Evolutionary conservation across 768 basidiomycete genomes (phyloP), one percentile per base, ranked within the genome.

Genomic region (Tricholoma flavovirens): DNA sequence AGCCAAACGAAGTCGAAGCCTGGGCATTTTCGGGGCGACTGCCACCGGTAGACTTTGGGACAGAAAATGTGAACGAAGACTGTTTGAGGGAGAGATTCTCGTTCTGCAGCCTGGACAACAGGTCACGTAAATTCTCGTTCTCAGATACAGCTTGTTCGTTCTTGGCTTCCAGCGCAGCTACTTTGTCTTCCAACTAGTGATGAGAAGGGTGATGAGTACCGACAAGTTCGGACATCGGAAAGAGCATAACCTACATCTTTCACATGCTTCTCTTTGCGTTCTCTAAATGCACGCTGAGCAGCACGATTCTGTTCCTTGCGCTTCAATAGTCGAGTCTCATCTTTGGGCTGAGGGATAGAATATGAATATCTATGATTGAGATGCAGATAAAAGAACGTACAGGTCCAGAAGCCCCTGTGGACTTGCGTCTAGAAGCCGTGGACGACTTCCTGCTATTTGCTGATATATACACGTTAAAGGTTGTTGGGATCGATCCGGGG

Each of bases 261-360:
- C 61, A 98, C 92, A 69, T 97, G 94, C 65, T 91, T 93, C 74
- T 99, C 96, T 73, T 98, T 95, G 59, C 96, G 82, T 71, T 98
- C 97, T 54, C 96, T 78, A 77, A 99, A 99, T 1, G 96, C 96
- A 53, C 96, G 86, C 71, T 99, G 97, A 6, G 96, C 96, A 3
- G 94, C 93, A 54, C 96, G 80, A 64, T 99, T 99, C 73, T 98
- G 96, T 64, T 98, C 91, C 74, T 98, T 98, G 59, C 96, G 86
- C 67, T 96, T 95, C 60, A 90, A 59, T 4, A 93, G 71, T 21
- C 90, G 82, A 4, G 78, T 71, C 64, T 92, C 90, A 61, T 94
- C 91, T 72, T 90, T 77, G 32, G 66, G 62, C 72, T 74, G 48
- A 45, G 43, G 7, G 24, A 22, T 14, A 58, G 57, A 64, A 45